Percentiles rank a stretch among this genome's conserved stretches.
phyloP scores from a whole-genome alignment of 106 monocot genomes.

The Dioscorea alata region DNA sequence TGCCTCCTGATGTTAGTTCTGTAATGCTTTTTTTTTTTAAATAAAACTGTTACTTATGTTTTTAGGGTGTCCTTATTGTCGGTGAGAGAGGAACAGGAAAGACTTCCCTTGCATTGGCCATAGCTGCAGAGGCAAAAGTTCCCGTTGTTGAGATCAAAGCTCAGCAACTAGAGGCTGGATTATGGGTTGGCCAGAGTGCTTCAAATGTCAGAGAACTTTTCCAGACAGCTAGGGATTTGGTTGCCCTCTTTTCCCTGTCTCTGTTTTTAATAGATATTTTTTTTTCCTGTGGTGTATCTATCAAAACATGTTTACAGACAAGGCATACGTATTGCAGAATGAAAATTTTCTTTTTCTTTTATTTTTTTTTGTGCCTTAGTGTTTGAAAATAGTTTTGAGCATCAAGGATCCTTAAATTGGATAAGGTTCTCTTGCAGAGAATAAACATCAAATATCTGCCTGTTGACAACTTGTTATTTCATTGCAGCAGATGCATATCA shows the following conservation, averaged over 20 bases:
- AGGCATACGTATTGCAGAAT: no score
- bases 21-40: no score
- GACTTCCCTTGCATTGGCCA: conserved; percentile 85
- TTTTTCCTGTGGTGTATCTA: neutral
- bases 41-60: conserved; percentile 2
- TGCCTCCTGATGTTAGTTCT: neutral
- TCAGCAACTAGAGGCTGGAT: conserved; percentile 71
- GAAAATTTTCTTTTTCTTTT: no score
- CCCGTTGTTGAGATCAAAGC: conserved; percentile 83
- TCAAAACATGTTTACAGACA: neutral
- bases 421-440: no score
- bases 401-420: no score
- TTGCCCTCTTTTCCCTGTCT: conserved; percentile 13
- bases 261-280: neutral
- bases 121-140: conserved; percentile 86
- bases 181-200: conserved; percentile 95
- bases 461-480: no score
- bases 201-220: conserved; percentile 91
- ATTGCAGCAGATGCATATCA: no score
- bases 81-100: conserved; percentile 90
- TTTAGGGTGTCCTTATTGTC: conserved; percentile 88
- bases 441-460: no score
- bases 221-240: conserved; percentile 88
- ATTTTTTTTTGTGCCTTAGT: no score
- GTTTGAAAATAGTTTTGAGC: no score